A percentile compares a stretch with the other conserved stretches of the same genome.
Conservation (phyloP, 148 eudicot species). For the Vaccinium darrowii region DNA sequence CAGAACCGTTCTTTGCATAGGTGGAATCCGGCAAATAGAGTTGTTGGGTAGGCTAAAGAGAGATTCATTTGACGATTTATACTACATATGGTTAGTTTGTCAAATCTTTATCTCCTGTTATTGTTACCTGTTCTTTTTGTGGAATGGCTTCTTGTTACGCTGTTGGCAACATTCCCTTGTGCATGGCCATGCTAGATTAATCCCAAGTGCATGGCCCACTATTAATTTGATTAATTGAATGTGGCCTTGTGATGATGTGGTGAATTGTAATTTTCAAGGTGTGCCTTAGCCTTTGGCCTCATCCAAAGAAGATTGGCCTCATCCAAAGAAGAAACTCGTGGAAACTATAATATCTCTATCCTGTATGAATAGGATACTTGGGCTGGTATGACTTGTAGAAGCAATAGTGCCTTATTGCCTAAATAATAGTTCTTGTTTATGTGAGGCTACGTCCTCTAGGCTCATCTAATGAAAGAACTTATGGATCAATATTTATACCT, state of each 20-base stretch:
- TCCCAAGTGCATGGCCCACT: not conserved
- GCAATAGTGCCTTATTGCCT: not conserved
- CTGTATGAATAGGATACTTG: not conserved
- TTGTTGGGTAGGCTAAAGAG: constrained; percentile 77
- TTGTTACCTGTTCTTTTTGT: not conserved
- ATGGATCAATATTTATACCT: not conserved
- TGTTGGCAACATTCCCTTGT: not conserved
- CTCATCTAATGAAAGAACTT: not conserved
- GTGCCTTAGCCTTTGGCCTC: not conserved
- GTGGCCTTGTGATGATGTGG: not conserved
- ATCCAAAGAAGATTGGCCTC: constrained; percentile 9
- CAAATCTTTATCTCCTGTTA: not conserved
- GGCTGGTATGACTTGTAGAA: not conserved
- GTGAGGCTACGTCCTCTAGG: not conserved
- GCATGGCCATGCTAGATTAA: not conserved
- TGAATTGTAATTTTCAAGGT: not conserved
- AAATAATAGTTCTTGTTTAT: not conserved
- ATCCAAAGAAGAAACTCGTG: too few relatives aligned
- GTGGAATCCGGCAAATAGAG: constrained; percentile 70
- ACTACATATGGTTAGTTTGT: constrained; percentile 66
- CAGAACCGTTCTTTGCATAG: constrained; percentile 81
- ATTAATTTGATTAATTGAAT: not conserved
- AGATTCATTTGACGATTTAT: constrained; percentile 65
- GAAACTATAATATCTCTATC: not conserved
- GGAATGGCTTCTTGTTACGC: not conserved